Conservation (phyloP, 163 green algal species). For the Chlorella variabilis region DNA sequence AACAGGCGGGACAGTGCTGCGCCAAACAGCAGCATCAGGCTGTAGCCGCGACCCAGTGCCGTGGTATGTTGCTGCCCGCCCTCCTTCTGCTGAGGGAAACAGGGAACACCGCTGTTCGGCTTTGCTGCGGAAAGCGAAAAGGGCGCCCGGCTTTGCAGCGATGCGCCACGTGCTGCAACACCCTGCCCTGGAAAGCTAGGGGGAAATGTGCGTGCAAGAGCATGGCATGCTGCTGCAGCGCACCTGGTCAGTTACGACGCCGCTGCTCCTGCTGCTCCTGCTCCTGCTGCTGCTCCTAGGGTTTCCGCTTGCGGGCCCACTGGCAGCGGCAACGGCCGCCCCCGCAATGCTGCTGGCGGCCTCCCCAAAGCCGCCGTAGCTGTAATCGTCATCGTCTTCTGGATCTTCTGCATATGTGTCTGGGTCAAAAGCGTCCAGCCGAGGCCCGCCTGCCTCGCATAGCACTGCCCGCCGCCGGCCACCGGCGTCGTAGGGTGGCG, state of each 20-base stretch:
- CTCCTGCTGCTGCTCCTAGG: background rate
- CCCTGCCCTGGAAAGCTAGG: too few relatives aligned
- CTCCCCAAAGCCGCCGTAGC: background rate
- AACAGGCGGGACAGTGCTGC: slow-evolving; percentile 22
- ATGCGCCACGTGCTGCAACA: too few relatives aligned
- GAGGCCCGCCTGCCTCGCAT: background rate
- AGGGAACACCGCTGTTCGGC: too few relatives aligned
- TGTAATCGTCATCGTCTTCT: slow-evolving; percentile 26
- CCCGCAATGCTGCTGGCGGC: background rate
- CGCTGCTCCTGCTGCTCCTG: background rate
- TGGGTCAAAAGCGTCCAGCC: background rate
- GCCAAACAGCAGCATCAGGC: slow-evolving; percentile 32
- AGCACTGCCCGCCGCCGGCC: too few relatives aligned
- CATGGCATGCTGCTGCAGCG: too few relatives aligned
- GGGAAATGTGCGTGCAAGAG: too few relatives aligned
- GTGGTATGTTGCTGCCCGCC: too few relatives aligned
- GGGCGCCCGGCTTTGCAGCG: too few relatives aligned
- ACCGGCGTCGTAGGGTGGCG: background rate
- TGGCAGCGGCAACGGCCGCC: background rate
- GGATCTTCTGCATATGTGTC: background rate
- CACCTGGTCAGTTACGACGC: too few relatives aligned
- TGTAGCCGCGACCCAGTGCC: background rate
- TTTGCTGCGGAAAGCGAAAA: too few relatives aligned
- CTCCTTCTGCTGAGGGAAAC: too few relatives aligned
- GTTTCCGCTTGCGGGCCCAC: too few relatives aligned